Base-by-base conservation (phyloP, 805 yeast species). In the Teunomyces pallodes region DNA sequence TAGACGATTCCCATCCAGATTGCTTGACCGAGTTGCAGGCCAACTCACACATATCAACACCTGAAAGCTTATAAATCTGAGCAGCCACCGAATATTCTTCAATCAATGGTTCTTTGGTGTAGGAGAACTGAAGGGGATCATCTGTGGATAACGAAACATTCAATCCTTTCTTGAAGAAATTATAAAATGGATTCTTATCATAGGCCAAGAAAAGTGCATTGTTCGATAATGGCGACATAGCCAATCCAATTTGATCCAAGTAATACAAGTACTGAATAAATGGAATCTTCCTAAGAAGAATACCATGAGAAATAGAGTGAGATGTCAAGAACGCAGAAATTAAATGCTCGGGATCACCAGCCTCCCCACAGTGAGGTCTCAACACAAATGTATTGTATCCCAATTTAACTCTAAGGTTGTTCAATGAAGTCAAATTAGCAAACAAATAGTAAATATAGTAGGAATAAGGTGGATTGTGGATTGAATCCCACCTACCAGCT, bases 21-120 rank as follows among this genome's bases (percentile, higher is more conserved):
- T 92, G 97, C 50, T 78, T 66, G 3, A 94, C 98, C 0, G 98
- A 91, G 67, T 92, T 91, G 54, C 83, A 79, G 0, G 99, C 99
- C 57, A 94, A 74, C 65, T 94, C 99, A 64, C 98, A 91, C 95
- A 94, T 90, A 67, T 94, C 99, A 29, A 92, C 98, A 52, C 90
- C 83, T 0, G 96, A 89, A 36, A 94, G 76, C 64, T 94, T 90
- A 76, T 91, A 94, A 56, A 94, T 94, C 68, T 94, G 98, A 0
- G 97, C 98, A 5, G 99, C 99, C 28, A 94, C 98, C 2, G 97
- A 89, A 65, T 91, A 94, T 67, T 94, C 99, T 67, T 94, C 99
- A 57, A 94, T 94, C 60, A 94, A 77, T 12, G 99, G 98, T 63
- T 94, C 99, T 61, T 95, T 83, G 29, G 99, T 94, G 70, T 90